A percentile compares a stretch with the other conserved stretches of the same genome.
Evolutionary conservation across 2,329 filamentous ascomycete genomes (phyloP).

Genomic region (Ophiobolus disseminans): DNA sequence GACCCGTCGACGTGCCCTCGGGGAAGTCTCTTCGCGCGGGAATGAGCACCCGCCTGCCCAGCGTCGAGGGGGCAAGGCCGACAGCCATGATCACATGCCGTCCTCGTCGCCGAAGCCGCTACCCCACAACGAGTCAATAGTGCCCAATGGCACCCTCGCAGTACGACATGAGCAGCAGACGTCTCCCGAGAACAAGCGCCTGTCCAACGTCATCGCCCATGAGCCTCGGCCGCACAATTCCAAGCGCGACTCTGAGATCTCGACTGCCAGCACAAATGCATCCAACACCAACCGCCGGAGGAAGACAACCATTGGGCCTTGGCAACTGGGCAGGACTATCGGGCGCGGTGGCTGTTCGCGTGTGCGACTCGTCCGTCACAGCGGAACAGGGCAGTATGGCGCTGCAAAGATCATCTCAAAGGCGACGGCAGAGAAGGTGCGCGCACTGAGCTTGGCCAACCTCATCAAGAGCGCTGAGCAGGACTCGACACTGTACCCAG

Average conservation of each 20-base stretch:
- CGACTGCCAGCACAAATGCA: conserved; percentile 63
- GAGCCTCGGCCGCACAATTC: conserved; percentile 57
- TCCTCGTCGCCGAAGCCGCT: conserved; percentile 31
- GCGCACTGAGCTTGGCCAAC: conserved; percentile 84
- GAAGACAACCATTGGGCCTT: conserved; percentile 86
- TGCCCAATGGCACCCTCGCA: conserved; percentile 52
- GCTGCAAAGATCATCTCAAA: conserved; percentile 97
- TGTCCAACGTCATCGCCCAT: conserved; percentile 60
- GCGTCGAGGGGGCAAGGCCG: conserved; percentile 29
- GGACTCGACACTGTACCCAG: conserved; percentile 60
- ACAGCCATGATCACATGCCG: conserved; percentile 14
- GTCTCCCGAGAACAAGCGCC: conserved; percentile 59
- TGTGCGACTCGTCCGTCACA: conserved; percentile 85
- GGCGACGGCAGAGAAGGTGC: conserved; percentile 74
- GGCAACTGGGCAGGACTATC: conserved; percentile 88
- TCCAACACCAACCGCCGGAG: conserved; percentile 59
- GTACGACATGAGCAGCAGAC: conserved; percentile 45
- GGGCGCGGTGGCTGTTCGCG: conserved; percentile 89
- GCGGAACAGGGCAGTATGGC: conserved; percentile 77
- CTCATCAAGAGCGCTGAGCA: conserved; percentile 75
- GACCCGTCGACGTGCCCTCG: conserved; percentile 41
- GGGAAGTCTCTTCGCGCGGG: conserved; percentile 42
- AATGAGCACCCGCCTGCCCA: conserved; percentile 36
- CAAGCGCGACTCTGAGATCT: conserved; percentile 59
- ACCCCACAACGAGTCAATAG: conserved; percentile 55